phyloP scores from a whole-genome alignment of 768 basidiomycete species.

The Suillus ampliporus region DNA sequence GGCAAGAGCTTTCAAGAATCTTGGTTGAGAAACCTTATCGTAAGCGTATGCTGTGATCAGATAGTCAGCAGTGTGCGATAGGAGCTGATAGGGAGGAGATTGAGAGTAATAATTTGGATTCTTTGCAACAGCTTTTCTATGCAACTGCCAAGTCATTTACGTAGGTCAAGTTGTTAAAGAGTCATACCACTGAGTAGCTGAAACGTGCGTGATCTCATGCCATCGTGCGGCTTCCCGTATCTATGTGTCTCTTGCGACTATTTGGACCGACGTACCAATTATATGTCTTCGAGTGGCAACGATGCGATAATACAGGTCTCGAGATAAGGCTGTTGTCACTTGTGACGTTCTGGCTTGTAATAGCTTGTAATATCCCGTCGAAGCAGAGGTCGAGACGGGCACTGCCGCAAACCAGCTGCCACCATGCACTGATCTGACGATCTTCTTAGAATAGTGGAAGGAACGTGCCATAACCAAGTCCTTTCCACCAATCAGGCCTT shows the following conservation, averaged over 20 bases:
- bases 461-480: neutral
- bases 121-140: neutral
- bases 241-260: too few species aligned
- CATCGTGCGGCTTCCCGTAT: neutral
- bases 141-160: too few species aligned
- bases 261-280: neutral
- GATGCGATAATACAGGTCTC: neutral
- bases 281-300: constrained; percentile 4
- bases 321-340: neutral
- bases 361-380: neutral
- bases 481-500: neutral
- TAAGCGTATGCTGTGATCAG: neutral
- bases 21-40: neutral
- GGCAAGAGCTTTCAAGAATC: neutral
- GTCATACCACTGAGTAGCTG: neutral
- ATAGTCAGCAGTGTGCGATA: neutral
- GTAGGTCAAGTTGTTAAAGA: neutral
- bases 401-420: constrained; percentile 2
- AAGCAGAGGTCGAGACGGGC: neutral
- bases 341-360: neutral
- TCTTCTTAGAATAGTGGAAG: neutral
- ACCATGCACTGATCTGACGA: neutral
- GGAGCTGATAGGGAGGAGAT: neutral
- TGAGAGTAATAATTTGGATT: neutral
- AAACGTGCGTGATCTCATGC: constrained; percentile 1